A percentile compares a stretch with the other conserved stretches of the same genome.
Evolutionary conservation across 1,284 basidiomycete species (phyloP).

Genomic region (Stereum hirsutum): DNA sequence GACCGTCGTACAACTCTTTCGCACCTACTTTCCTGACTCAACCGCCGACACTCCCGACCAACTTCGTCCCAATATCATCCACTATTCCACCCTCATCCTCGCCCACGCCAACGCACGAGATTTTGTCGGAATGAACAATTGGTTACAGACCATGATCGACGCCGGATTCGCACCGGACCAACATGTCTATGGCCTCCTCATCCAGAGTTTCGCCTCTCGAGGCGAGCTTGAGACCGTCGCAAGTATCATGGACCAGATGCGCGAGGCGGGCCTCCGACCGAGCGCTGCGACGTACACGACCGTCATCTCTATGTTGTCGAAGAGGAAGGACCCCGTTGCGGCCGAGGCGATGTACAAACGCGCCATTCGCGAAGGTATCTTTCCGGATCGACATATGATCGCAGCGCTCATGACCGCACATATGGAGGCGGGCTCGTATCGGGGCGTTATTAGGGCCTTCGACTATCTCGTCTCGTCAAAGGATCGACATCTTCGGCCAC

Average conservation of each 20-base stretch:
- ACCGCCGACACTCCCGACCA: not conserved
- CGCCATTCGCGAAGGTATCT: constrained; percentile 51
- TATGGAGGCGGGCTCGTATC: constrained; percentile 77
- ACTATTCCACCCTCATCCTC: constrained; percentile 50
- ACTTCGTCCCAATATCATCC: constrained; percentile 30
- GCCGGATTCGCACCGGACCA: constrained; percentile 42
- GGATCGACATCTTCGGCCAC: constrained; percentile 27
- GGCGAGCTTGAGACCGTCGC: constrained; percentile 51
- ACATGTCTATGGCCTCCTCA: constrained; percentile 50
- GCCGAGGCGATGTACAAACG: constrained; percentile 64
- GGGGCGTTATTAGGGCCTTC: constrained; percentile 63
- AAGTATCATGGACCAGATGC: constrained; percentile 58
- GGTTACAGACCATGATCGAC: constrained; percentile 46
- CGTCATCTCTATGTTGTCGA: constrained; percentile 63
- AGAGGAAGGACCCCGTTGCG: constrained; percentile 54
- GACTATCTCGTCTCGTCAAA: constrained; percentile 49
- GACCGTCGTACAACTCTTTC: constrained; percentile 42
- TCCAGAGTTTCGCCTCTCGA: constrained; percentile 49
- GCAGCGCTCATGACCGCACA: constrained; percentile 78
- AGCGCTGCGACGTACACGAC: constrained; percentile 55
- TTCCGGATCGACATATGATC: constrained; percentile 58
- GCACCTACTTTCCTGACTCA: constrained; percentile 37
- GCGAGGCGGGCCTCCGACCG: constrained; percentile 36
- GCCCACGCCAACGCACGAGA: constrained; percentile 44
- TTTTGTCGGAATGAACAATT: constrained; percentile 40